Evolutionary conservation across 2,329 filamentous ascomycete species (phyloP), one percentile per base, ranked within the genome.

Genomic region (Pseudogymnoascus sp.): DNA sequence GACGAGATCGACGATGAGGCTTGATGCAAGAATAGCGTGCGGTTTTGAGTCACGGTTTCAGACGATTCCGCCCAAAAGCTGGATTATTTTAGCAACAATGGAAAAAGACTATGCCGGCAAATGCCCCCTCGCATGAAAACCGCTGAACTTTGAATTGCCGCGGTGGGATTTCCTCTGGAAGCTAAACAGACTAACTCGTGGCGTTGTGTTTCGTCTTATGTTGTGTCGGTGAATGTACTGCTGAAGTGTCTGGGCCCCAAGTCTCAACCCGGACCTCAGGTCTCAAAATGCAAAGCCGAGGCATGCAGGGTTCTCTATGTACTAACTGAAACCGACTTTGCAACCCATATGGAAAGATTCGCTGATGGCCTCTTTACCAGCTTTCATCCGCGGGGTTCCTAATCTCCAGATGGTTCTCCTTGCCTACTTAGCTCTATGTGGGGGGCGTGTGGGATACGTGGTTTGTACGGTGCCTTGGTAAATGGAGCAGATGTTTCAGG

Each of bases 1-100:
- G 79, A 71, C 14, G 68, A 71, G n/a, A 68, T 70, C 31, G 68
- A 29, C 29, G 10, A 57, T 57, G 51, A 14, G 51, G 51, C 51
- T 12, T 36, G 29, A 57, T 57, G 29, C 51, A 57, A 57, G 51
- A 57, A 57, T 57, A 57, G 51, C 16, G 6, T 18, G 4, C 29
- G 10, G 14, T n/a, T 34, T 57, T 57, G 4, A 57, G 29, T 14
- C 51, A 57, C 5, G 26, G 26, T 57, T 34, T 57, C 47, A 57
- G 29, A 21, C 16, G 7, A 29, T 54, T 16, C 14, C 47, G 7
- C 29, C 51, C 11, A 14, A 10, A 7, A 36, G n/a, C 51, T 12
- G 34, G 51, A 34, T 57, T 34, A 57, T 34, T 34, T 57, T 34
- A 57, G 29, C 51, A 57, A n/a, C 51, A 57, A 57, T 57, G 26